A percentile compares a stretch with the other conserved stretches of the same genome.
These are phyloP conservation scores for Cupressus sempervirens DNA, from an alignment of 75 land plant genomes.

Conservation along the genomic window DNA sequence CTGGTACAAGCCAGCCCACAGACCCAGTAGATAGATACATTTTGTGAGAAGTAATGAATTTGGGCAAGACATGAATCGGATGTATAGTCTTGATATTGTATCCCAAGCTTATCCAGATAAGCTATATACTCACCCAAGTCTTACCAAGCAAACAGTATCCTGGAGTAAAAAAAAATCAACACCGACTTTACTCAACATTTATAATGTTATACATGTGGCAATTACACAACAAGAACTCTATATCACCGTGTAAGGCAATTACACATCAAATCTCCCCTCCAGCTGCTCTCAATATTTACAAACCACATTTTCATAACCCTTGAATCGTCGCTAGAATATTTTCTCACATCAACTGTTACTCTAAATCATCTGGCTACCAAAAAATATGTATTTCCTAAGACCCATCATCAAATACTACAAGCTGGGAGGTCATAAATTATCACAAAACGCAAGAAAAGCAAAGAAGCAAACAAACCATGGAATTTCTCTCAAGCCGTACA, in stretches of 20 bases:
- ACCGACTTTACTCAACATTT: neutral
- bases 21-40: too few relatives aligned
- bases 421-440: neutral
- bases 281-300: neutral
- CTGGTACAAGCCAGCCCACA: neutral
- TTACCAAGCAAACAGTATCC: neutral
- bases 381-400: neutral
- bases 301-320: neutral
- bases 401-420: neutral
- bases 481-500: neutral
- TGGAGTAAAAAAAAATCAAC: neutral
- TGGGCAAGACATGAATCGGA: too few relatives aligned
- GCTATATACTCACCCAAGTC: neutral
- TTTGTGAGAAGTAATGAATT: too few relatives aligned
- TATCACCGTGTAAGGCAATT: neutral
- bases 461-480: neutral
- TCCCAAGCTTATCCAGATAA: neutral
- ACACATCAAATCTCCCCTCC: neutral
- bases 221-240: neutral
- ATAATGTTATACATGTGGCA: neutral
- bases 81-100: too few relatives aligned
- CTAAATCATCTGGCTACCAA: neutral
- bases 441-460: neutral
- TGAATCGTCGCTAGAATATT: neutral
- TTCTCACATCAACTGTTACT: neutral